A percentile compares a stretch with the other conserved stretches of the same genome.
Evolutionary conservation across 2,329 filamentous ascomycete genomes (phyloP).

Genomic region (Stachybotrys chartarum): DNA sequence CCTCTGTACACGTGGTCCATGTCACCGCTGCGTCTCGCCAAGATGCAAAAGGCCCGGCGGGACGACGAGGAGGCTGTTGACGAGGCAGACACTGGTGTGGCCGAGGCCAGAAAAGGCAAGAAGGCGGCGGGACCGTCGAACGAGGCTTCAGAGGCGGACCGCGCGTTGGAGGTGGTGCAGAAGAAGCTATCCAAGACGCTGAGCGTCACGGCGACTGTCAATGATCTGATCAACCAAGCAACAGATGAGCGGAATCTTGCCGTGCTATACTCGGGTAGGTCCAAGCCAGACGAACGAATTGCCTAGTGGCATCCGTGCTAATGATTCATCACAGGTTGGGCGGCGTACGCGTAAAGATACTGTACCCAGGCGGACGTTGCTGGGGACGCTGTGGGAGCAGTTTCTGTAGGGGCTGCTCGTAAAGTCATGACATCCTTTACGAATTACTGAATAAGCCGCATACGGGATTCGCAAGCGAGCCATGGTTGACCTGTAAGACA

Average conservation of each 20-base stretch:
- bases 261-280: conserved; percentile 72
- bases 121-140: conserved; percentile 34
- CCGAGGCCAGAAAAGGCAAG: conserved; percentile 32
- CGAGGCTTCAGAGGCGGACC: conserved; percentile 70
- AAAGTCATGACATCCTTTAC: no score
- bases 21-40: conserved; percentile 59
- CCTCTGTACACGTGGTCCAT: conserved; percentile 95
- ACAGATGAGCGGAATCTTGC: conserved; percentile 90
- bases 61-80: conserved; percentile 33
- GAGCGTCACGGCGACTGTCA: conserved; percentile 91
- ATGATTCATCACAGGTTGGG: conserved; percentile 29
- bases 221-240: conserved; percentile 93
- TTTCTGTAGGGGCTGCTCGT: no score
- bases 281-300: neutral
- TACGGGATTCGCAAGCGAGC: no score
- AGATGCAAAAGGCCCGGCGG: conserved; percentile 55
- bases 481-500: no score
- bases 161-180: conserved; percentile 84
- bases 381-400: no score
- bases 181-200: conserved; percentile 94
- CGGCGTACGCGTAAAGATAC: conserved; percentile 31
- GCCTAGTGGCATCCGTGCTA: conserved; percentile 7
- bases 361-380: no score
- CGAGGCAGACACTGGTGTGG: conserved; percentile 28
- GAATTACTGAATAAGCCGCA: no score